These are phyloP conservation scores for Dillenia turbinata DNA, from an alignment of 164 flowering plant genomes.

Conservation along the genomic window DNA sequence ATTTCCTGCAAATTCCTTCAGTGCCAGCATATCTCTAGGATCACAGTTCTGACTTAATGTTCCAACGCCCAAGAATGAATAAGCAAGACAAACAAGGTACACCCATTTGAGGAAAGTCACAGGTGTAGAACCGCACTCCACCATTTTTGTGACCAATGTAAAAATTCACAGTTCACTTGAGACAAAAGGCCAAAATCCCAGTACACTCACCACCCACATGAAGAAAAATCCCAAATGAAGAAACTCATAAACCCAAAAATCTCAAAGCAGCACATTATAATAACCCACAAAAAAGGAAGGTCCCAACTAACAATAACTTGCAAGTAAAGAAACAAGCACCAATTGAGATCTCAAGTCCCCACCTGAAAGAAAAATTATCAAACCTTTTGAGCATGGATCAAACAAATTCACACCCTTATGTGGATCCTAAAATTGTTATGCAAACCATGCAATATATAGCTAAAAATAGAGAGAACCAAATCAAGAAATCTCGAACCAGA, in stretches of 20 bases:
- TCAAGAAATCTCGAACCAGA: constrained; percentile 13
- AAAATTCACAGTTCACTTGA: constrained; percentile 9
- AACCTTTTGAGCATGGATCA: constrained; percentile 17
- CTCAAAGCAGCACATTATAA: background rate
- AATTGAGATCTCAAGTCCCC: constrained; percentile 14
- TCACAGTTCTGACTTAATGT: constrained; percentile 34
- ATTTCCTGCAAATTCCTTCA: constrained; percentile 56
- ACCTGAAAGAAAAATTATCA: constrained; percentile 10
- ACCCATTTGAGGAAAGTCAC: constrained; percentile 41
- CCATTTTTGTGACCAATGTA: constrained; percentile 22
- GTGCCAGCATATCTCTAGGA: constrained; percentile 45
- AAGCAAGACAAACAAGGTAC: constrained; percentile 31
- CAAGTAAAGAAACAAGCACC: constrained; percentile 18
- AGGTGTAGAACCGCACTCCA: constrained; percentile 16
- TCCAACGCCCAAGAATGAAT: constrained; percentile 27
- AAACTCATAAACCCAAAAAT: constrained; percentile 16
- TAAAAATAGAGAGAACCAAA: background rate
- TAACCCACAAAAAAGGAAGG: too few species aligned
- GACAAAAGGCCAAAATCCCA: constrained; percentile 16
- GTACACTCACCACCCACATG: constrained; percentile 8
- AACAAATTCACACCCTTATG: constrained; percentile 6
- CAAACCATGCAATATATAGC: background rate
- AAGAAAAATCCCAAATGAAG: constrained; percentile 13
- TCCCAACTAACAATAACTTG: constrained; percentile 21
- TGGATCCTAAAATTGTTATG: background rate